Base-by-base conservation (phyloP, 2,329 filamentous ascomycete species). In the Hypoxylon sp. region DNA sequence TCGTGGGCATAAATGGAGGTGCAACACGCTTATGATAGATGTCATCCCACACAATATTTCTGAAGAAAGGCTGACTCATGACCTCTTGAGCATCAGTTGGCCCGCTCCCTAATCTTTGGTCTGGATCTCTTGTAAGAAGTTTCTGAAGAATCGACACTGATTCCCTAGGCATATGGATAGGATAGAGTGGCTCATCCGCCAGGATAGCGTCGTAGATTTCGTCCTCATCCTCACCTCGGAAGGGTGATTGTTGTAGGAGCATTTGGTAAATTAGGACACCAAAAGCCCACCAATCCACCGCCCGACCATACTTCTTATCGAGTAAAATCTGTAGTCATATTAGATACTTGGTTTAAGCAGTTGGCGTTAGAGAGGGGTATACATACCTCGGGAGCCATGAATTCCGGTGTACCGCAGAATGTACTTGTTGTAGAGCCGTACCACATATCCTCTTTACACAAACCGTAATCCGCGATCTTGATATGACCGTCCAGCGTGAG, bases 381-480 rank as follows among this genome's bases (percentile, higher is more conserved):
- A 77, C 84, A 76, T 86, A 97, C 94, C 86, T 99, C 96, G 8
- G 96, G 96, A 8, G 96, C 96, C 96, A 99, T 99, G 74, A 99
- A 99, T 79, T 99, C 96, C 14, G 96, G 96, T n/a, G 96, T 99
- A 81, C 96, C 96, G 79, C 96, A 99, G 85, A 99, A 99, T 6
- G 96, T 99, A 82, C 94, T 95, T 0, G 96, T 99, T 2, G 93
- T 98, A 62, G 93, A 95, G 47, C 94, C 94, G 78, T 97, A 99
- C 94, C 95, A 99, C 96, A 99, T 99, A 75, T 99, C 94, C 79
- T 99, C 96, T 82, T 99, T 99, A 85, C 97, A 99, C 53, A 99
- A 88, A 88, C 96, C 96, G 80, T 97, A 99, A 86, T 99, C 96
- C 58, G 89, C 96, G 85, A 99, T 94, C 86, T 98, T 98, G 85